Percentiles rank a stretch among this genome's conserved stretches.
Evolutionary conservation across 495 filamentous ascomycete genomes (phyloP).

Genomic region (Viridothelium virens): DNA sequence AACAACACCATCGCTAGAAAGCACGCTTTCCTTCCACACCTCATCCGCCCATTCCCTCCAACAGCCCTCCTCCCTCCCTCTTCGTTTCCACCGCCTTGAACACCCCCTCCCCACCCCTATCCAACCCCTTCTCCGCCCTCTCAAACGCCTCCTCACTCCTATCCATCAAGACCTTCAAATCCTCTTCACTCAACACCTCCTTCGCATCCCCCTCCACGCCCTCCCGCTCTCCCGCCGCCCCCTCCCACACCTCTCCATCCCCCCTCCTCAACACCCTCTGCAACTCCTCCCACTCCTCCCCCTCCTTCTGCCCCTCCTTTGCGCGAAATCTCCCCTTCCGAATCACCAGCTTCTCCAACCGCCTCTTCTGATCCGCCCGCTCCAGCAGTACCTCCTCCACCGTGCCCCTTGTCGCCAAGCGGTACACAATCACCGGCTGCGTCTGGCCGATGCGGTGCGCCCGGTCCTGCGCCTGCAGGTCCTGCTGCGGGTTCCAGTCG

Average conservation of each 20-base stretch:
- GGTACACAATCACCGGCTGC: constrained; percentile 86
- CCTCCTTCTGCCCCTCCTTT: constrained; percentile 40
- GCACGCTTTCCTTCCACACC: neutral
- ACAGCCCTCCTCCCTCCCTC: constrained; percentile 35
- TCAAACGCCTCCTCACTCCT: constrained; percentile 78
- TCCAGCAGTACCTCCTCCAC: constrained; percentile 84
- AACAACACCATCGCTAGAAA: neutral
- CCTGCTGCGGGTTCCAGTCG: constrained; percentile 98
- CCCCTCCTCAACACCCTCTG: constrained; percentile 53
- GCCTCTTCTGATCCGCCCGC: constrained; percentile 86
- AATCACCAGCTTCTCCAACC: constrained; percentile 90
- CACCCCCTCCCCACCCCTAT: constrained; percentile 42
- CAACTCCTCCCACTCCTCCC: constrained; percentile 50
- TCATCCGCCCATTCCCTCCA: constrained; percentile 31
- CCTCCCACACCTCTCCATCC: constrained; percentile 51
- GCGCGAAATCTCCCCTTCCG: constrained; percentile 74
- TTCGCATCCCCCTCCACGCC: constrained; percentile 37
- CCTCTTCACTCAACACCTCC: constrained; percentile 63
- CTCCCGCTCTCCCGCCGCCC: constrained; percentile 35
- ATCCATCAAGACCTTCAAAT: constrained; percentile 74
- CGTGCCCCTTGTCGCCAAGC: constrained; percentile 85
- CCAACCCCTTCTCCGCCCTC: constrained; percentile 63
- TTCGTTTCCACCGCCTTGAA: constrained; percentile 67
- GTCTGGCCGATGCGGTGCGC: constrained; percentile 93
- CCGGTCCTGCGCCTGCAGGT: constrained; percentile 91